phyloP scores from a whole-genome alignment of 2,329 filamentous ascomycete species.

The Venturia aucupariae region DNA sequence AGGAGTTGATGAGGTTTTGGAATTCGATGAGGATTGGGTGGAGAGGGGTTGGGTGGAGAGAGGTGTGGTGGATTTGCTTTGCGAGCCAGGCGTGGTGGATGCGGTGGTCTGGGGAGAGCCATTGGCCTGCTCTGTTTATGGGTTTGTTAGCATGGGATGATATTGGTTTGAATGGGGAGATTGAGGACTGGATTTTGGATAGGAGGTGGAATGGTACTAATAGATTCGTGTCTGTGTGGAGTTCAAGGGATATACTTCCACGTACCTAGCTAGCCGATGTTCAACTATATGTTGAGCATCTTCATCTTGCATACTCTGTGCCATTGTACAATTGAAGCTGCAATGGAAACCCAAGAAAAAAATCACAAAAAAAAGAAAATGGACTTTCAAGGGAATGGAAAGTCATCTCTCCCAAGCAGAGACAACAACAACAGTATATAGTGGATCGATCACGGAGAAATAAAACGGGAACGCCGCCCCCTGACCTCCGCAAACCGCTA shows the following conservation, averaged over 20 bases:
- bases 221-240: not conserved
- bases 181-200: too few species aligned
- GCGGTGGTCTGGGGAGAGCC: slow-evolving; percentile 56
- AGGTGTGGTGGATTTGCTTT: slow-evolving; percentile 46
- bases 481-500: not conserved
- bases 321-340: not conserved
- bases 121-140: slow-evolving; percentile 27
- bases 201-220: too few species aligned
- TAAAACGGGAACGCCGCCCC: not conserved
- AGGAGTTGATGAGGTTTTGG: slow-evolving; percentile 54
- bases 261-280: not conserved
- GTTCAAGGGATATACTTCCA: not conserved
- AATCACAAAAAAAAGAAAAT: not conserved
- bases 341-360: too few species aligned
- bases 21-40: slow-evolving; percentile 56
- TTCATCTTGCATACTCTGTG: not conserved
- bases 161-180: too few species aligned
- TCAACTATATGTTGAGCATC: not conserved
- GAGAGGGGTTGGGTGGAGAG: slow-evolving; percentile 41
- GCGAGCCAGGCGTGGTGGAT: slow-evolving; percentile 56
- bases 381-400: not conserved
- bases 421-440: too few species aligned
- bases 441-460: not conserved
- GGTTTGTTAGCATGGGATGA: not conserved
- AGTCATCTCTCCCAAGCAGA: too few species aligned